Base-by-base conservation (phyloP, 2,329 filamentous ascomycete genomes). In the Neocucurbitaria cava region DNA sequence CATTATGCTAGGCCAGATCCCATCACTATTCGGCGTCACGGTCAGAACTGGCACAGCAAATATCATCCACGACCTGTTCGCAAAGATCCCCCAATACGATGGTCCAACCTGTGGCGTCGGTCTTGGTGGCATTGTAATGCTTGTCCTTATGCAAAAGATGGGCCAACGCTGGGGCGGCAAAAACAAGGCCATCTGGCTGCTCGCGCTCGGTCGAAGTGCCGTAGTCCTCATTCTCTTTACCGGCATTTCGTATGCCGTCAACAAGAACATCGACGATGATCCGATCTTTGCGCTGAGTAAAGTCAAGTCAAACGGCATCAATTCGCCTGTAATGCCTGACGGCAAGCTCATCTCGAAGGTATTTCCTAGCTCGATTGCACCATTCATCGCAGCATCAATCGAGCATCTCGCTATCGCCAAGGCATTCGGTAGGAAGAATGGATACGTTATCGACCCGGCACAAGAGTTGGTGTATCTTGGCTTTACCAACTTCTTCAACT, bases 391-490 rank as follows among this genome's bases (percentile, higher is more conserved):
- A 11, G 83, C 83, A 2, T 77, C 83, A 0, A 80, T 89, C 21
- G 87, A 89, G 61, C 87, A 89, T 61, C 80, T 87, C 4, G 86
- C 85, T 9, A 86, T 89, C 39, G 86, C 83, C 15, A 85, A 87
- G 46, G 85, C 84, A 0, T 89, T 89, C 61, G 84, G 81, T 1
- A 78, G 86, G 9, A 81, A 81, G 56, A 87, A 89, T 70, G 80
- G 83, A 62, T 89, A 89, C 66, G 78, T 81, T 7, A 84, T 85
- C 36, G 86, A 89, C 58, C 82, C 86, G 59, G 87, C 83, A 11
- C 86, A 89, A 66, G 87, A 89, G 59, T 81, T 89, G 1, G 84
- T 84, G 52, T 89, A 86, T 61, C 82, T 88, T 3, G 87, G 86
- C 9, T 71, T 84, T 15, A 81, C 82, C 36, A 88, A 89, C 71